Evolutionary conservation across 2,329 filamentous ascomycete species (phyloP).

Genomic region (Pseudofabraea citricarpa): DNA sequence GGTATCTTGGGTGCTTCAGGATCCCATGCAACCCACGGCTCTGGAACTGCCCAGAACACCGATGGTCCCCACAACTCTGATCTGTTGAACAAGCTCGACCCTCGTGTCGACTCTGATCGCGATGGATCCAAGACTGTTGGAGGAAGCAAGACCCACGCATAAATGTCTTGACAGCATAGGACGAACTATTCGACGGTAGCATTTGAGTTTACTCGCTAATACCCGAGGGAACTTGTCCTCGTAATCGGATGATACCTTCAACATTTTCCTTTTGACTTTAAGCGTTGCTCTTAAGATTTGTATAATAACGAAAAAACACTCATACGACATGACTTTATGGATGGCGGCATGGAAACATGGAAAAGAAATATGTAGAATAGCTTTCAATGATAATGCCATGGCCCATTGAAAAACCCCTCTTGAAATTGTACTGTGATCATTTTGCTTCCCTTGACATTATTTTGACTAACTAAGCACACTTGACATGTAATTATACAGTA

Average conservation of each 20-base stretch:
- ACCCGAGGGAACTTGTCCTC: slow-evolving; percentile 2
- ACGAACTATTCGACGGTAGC: not conserved
- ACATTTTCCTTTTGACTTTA: not conserved
- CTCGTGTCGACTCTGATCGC: slow-evolving; percentile 48
- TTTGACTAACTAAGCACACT: too few relatives aligned
- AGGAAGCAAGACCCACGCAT: slow-evolving; percentile 43
- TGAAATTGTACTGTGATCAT: too few relatives aligned
- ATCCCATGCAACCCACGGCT: slow-evolving; percentile 25
- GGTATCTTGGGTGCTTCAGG: slow-evolving; percentile 26
- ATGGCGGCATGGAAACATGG: too few relatives aligned
- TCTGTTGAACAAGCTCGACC: slow-evolving; percentile 49
- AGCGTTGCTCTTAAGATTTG: too few relatives aligned
- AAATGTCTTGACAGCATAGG: slow-evolving; percentile 10
- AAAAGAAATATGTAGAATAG: too few relatives aligned
- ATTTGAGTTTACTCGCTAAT: not conserved
- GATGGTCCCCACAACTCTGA: slow-evolving; percentile 49
- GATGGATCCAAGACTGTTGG: slow-evolving; percentile 51
- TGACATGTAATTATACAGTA: too few relatives aligned
- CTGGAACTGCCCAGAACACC: slow-evolving; percentile 36
- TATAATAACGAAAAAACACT: too few relatives aligned
- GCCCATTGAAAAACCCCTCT: too few relatives aligned
- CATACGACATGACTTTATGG: too few relatives aligned
- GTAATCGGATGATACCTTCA: not conserved
- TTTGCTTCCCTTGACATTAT: too few relatives aligned
- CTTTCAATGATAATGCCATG: too few relatives aligned